Evolutionary conservation across 2,329 filamentous ascomycete species (phyloP), one percentile per base, ranked within the genome.

Genomic region (Aspergillus piperis): DNA sequence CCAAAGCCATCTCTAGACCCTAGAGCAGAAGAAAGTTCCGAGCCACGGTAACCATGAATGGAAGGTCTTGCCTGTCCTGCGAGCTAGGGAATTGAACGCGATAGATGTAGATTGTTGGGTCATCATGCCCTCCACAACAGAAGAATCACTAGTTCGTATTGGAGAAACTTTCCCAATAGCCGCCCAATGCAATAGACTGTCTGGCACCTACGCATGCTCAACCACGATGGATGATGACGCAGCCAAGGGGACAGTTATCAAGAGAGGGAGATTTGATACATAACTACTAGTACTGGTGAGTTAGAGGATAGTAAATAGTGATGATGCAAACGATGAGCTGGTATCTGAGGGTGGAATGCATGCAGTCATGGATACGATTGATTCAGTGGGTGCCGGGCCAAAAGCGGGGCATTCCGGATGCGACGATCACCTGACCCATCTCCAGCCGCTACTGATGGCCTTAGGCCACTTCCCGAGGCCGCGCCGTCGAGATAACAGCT

Each of bases 341-440:
- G 44, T 23, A 49, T n/a, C 10, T 30, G 23, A 15, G 25, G 25
- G 3, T 27, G 47, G 23, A 3, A 30, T 50, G 47, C 25, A 50
- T 50, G 47, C 47, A 50, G 44, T 50, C 47, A 50, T 50, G 23
- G 44, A 50, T 15, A 19, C 39, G 27, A 30, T 30, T 30, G 27
- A 30, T 30, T 30, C 27, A 36, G 32, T 36, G 32, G 32, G 32
- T 27, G 10, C 47, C 47, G 25, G n/a, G 32, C 27, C 23, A 25
- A 55, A 55, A 44, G 39, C 39, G 53, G 53, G 53, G 53, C 39
- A 30, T 55, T 30, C 63, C 58, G 64, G 62, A 64, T 60, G 62
- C 64, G 66, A 59, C 60, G 64, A 68, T 68, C 66, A 68, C 66
- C 65, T 68, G 66, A 68, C 52, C 61, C 41, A 54, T 42, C 54